Base-by-base conservation (phyloP, 257 asterid genomes). In the Verbena officinalis region DNA sequence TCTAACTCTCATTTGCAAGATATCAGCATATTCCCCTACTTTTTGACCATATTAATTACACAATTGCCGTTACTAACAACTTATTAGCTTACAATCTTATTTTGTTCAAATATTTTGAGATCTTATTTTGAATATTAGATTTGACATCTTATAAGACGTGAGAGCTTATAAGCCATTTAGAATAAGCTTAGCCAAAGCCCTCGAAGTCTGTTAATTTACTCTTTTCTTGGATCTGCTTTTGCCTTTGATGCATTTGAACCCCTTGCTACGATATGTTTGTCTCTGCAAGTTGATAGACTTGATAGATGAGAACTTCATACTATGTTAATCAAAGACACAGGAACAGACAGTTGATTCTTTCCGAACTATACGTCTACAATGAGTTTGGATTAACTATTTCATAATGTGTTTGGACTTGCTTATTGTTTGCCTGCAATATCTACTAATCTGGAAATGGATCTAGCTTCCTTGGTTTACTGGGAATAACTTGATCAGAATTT, bases 381-480 rank as follows among this genome's bases (percentile, higher is more conserved):
- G n/a, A 59, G 53, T 40, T 20, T 14, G 27, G 5, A 14, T 58
- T 38, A 34, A 38, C 22, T 50, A 12, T 20, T 59, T 42, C 4
- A 38, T 11, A 36, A 40, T 7, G 20, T 5, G 52, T 12, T 40
- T 14, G 40, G n/a, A 20, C 5, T 44, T 27, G 44, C 44, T 23
- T 23, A 4, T 40, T 59, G 14, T 22, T n/a, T 24, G 38, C 7
- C 27, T 5, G 45, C 40, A 27, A 5, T 13, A 16, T 38, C 9
- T 46, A 15, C 19, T 15, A 27, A n/a, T 30, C 27, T 55, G 48
- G 5, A 12, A 33, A 43, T 7, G 12, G 2, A 30, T 31, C 48
- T 27, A 33, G 64, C 20, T 62, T 34, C 20, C 50, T 63, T 48
- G 57, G 48, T 30, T 58, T 59, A 59, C 51, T 9, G 16, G 39